These are phyloP conservation scores for Penicillium arizonense DNA, from an alignment of 495 filamentous ascomycete genomes.

Conservation along the genomic window DNA sequence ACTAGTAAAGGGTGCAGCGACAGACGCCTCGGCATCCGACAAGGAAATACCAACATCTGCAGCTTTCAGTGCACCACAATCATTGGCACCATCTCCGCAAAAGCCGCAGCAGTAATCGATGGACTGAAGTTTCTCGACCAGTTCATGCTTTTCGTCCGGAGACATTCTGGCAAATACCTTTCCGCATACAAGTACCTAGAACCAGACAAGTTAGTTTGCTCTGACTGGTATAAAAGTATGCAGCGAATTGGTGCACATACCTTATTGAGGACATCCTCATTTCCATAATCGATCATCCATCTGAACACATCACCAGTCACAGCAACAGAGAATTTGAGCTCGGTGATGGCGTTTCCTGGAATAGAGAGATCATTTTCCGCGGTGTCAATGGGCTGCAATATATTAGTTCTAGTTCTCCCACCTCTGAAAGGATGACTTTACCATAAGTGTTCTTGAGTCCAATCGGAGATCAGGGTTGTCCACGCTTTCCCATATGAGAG, in stretches of 20 bases:
- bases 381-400: slow-evolving; percentile 65
- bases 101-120: slow-evolving; percentile 96
- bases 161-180: slow-evolving; percentile 99
- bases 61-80: slow-evolving; percentile 95
- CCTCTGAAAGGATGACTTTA: slow-evolving; percentile 25
- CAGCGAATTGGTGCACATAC: slow-evolving; percentile 35
- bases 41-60: slow-evolving; percentile 98
- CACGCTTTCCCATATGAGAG: slow-evolving; percentile 85
- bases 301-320: slow-evolving; percentile 92
- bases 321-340: slow-evolving; percentile 82
- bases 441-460: slow-evolving; percentile 72
- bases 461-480: slow-evolving; percentile 75
- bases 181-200: slow-evolving; percentile 80
- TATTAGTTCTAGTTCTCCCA: slow-evolving; percentile 23
- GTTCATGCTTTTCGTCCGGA: slow-evolving; percentile 97
- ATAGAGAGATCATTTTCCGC: slow-evolving; percentile 73
- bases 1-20: slow-evolving; percentile 96
- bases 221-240: neutral
- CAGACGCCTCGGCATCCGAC: slow-evolving; percentile 96
- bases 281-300: slow-evolving; percentile 91
- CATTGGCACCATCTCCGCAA: slow-evolving; percentile 97
- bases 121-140: slow-evolving; percentile 95
- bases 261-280: slow-evolving; percentile 68
- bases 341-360: slow-evolving; percentile 75
- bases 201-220: neutral